These are phyloP conservation scores for Farysia itapuensis DNA, from an alignment of 1,284 basidiomycete genomes.

Conservation along the genomic window DNA sequence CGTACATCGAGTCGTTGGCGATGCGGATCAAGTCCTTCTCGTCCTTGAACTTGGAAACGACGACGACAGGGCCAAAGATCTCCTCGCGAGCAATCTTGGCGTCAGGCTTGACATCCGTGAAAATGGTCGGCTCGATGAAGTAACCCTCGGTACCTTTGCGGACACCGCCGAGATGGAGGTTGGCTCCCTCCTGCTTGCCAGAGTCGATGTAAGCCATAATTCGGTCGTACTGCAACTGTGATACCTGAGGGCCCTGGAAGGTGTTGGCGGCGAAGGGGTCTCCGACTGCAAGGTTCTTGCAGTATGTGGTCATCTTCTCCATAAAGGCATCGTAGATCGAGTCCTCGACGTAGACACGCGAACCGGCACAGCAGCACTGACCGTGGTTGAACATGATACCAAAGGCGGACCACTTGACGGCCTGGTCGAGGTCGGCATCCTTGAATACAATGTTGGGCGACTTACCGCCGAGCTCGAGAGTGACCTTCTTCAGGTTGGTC, in stretches of 20 bases:
- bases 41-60: slow-evolving; percentile 63
- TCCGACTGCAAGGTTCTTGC: slow-evolving; percentile 68
- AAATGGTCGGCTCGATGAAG: slow-evolving; percentile 63
- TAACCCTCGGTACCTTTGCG: slow-evolving; percentile 68
- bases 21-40: slow-evolving; percentile 69
- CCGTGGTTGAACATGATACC: slow-evolving; percentile 72
- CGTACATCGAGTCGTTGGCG: slow-evolving; percentile 81
- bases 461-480: slow-evolving; percentile 79
- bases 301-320: slow-evolving; percentile 67
- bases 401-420: slow-evolving; percentile 69
- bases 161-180: slow-evolving; percentile 71
- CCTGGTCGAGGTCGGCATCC: slow-evolving; percentile 63
- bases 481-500: slow-evolving; percentile 80
- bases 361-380: slow-evolving; percentile 68
- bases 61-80: slow-evolving; percentile 76
- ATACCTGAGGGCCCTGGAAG: slow-evolving; percentile 87
- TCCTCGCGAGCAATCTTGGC: slow-evolving; percentile 69
- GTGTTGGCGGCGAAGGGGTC: slow-evolving; percentile 75
- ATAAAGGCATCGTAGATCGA: slow-evolving; percentile 70
- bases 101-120: slow-evolving; percentile 70
- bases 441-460: slow-evolving; percentile 81
- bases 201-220: slow-evolving; percentile 86
- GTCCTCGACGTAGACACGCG: slow-evolving; percentile 74
- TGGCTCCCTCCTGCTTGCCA: slow-evolving; percentile 76
- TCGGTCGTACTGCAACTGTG: slow-evolving; percentile 76